Percentiles rank a stretch among this genome's conserved stretches.
These are phyloP conservation scores for Ophiostoma piceae DNA, from an alignment of 2,329 filamentous ascomycete species.

Conservation along the genomic window DNA sequence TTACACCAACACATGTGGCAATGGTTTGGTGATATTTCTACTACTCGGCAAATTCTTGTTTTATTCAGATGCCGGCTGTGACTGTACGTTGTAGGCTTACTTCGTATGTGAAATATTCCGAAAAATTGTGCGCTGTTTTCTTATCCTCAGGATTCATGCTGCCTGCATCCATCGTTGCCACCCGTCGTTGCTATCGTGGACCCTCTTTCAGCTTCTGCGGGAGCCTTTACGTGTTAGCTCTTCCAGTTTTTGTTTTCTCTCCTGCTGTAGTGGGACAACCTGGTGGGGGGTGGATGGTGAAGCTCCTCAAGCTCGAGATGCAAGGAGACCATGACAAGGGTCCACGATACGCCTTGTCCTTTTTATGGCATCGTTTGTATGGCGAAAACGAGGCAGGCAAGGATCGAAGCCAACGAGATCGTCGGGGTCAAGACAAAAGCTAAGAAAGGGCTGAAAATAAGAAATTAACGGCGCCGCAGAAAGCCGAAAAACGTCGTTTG, in stretches of 20 bases:
- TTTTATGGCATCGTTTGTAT: neutral
- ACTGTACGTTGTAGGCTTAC: too few species aligned
- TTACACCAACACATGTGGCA: neutral
- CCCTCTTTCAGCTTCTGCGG: neutral
- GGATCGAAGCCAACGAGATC: neutral
- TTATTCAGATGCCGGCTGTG: too few species aligned
- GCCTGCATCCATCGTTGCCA: neutral
- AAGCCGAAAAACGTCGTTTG: neutral
- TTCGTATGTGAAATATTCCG: too few species aligned
- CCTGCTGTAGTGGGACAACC: neutral
- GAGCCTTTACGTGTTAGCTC: neutral
- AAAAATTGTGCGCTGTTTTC: too few species aligned
- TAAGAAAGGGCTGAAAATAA: slow-evolving; percentile 3
- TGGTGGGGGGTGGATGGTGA: neutral
- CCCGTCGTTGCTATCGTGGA: neutral
- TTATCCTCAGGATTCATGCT: neutral
- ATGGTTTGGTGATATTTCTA: too few species aligned
- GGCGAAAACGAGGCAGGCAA: neutral
- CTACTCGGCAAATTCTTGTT: too few species aligned
- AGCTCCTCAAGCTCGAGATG: neutral
- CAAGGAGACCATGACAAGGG: neutral
- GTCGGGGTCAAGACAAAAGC: slow-evolving; percentile 5
- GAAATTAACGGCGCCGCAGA: neutral
- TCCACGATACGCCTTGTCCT: neutral
- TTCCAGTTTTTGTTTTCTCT: neutral